These are phyloP conservation scores for Bimuria novae-zelandiae DNA, from an alignment of 2,329 filamentous ascomycete species.

Conservation along the genomic window DNA sequence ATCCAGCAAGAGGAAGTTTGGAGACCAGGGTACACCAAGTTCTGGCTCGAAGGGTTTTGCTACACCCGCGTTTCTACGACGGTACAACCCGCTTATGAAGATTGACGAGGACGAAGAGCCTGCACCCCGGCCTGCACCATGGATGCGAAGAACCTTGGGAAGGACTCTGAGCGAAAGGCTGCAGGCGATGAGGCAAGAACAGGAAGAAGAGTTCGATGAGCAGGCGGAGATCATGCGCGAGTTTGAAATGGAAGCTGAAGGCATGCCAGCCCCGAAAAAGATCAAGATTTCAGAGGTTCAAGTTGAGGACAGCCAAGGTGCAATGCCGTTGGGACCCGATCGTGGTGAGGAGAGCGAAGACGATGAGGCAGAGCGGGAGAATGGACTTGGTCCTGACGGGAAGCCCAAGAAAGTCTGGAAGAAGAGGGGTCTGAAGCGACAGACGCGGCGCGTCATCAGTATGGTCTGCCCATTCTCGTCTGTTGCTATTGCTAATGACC, in stretches of 20 bases:
- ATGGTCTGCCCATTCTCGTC: slow-evolving; percentile 10
- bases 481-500: slow-evolving; percentile 24
- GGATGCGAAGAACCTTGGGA: slow-evolving; percentile 56
- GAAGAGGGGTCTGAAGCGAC: slow-evolving; percentile 83
- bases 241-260: slow-evolving; percentile 58
- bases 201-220: slow-evolving; percentile 62
- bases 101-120: slow-evolving; percentile 59
- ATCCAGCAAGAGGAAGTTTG: slow-evolving; percentile 50
- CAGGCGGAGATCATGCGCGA: slow-evolving; percentile 76
- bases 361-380: slow-evolving; percentile 49
- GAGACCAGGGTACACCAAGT: slow-evolving; percentile 44
- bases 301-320: slow-evolving; percentile 50
- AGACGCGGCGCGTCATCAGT: slow-evolving; percentile 69
- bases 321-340: slow-evolving; percentile 54
- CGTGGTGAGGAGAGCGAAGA: slow-evolving; percentile 60
- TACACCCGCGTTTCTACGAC: slow-evolving; percentile 72
- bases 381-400: slow-evolving; percentile 57
- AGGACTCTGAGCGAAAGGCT: slow-evolving; percentile 76
- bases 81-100: slow-evolving; percentile 56
- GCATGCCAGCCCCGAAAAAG: slow-evolving; percentile 28
- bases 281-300: slow-evolving; percentile 39
- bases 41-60: slow-evolving; percentile 55
- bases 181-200: slow-evolving; percentile 67
- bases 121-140: slow-evolving; percentile 44
- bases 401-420: slow-evolving; percentile 70